A percentile compares a stretch with the other conserved stretches of the same genome.
phyloP scores from a whole-genome alignment of 2,329 filamentous ascomycete genomes.

The Trichophyton simii region DNA sequence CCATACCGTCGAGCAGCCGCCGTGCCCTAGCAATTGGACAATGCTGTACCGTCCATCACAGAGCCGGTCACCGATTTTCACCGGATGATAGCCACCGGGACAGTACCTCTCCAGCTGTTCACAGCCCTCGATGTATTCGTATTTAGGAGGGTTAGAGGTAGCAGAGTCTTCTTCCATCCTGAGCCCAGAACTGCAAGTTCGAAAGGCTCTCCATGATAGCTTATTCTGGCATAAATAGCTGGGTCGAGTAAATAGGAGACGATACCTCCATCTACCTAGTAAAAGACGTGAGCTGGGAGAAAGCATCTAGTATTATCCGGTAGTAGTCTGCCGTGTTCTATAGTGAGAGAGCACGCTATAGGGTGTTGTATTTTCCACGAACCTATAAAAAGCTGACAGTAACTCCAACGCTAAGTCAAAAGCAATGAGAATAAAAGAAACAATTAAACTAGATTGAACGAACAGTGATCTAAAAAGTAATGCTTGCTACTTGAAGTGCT shows the following conservation, averaged over 20 bases:
- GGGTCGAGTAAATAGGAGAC: neutral
- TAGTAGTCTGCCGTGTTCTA: neutral
- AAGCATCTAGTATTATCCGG: neutral
- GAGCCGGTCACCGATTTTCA: slow-evolving; percentile 11
- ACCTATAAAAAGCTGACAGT: too few relatives aligned
- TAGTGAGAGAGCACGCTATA: too few relatives aligned
- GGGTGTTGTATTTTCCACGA: too few relatives aligned
- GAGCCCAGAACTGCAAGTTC: slow-evolving; percentile 2
- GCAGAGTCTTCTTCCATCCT: slow-evolving; percentile 8
- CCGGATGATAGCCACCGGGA: slow-evolving; percentile 9
- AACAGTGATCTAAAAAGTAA: too few relatives aligned
- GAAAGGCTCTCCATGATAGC: slow-evolving; percentile 7
- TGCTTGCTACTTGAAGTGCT: too few relatives aligned
- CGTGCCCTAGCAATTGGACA: slow-evolving; percentile 11
- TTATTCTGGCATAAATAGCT: slow-evolving; percentile 6
- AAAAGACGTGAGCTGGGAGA: neutral
- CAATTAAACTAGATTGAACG: too few relatives aligned
- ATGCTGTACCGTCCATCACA: slow-evolving; percentile 10
- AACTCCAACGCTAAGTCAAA: too few relatives aligned
- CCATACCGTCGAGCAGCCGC: slow-evolving; percentile 13
- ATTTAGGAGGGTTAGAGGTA: slow-evolving; percentile 7
- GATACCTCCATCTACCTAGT: neutral
- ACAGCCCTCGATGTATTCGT: slow-evolving; percentile 13
- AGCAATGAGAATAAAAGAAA: too few relatives aligned
- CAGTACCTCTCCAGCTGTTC: slow-evolving; percentile 11